Evolutionary conservation across 176 grass and related monocot species (phyloP).

Genomic region (Canna indica): DNA sequence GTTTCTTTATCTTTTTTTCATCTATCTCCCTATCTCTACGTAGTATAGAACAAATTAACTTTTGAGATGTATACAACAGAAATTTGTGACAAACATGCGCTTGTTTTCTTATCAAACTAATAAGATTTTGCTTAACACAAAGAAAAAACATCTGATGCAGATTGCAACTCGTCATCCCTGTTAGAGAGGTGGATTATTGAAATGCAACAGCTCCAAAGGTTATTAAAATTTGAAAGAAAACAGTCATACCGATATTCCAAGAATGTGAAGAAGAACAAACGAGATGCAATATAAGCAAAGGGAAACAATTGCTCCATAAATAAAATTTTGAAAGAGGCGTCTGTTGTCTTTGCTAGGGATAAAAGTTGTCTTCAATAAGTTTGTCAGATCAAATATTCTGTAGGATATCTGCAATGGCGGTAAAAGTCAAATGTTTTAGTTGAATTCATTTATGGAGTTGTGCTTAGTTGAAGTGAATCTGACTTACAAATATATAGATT

Average conservation of each 20-base stretch:
- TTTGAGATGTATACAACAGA: too few relatives aligned
- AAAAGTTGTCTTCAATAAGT: conserved; percentile 14
- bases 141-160: too few relatives aligned
- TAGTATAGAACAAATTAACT: too few relatives aligned
- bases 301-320: conserved; percentile 1
- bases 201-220: background rate
- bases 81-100: too few relatives aligned
- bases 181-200: background rate
- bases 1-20: background rate
- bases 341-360: conserved; percentile 11
- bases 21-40: too few relatives aligned
- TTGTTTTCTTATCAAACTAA: too few relatives aligned
- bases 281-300: conserved; percentile 12
- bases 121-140: too few relatives aligned
- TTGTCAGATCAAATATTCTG: conserved; percentile 25
- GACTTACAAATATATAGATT: conserved; percentile 55
- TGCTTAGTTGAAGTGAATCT: background rate
- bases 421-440: conserved; percentile 2
- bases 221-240: background rate
- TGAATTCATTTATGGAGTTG: background rate
- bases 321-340: conserved; percentile 10
- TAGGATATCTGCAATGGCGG: conserved; percentile 17
- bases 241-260: conserved; percentile 1
- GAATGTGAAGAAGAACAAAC: conserved; percentile 10
- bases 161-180: conserved; percentile 1